Evolutionary conservation across 129 eudicot genomes (phyloP), one percentile per base, ranked within the genome.

Genomic region (Saposhnikovia divaricata): DNA sequence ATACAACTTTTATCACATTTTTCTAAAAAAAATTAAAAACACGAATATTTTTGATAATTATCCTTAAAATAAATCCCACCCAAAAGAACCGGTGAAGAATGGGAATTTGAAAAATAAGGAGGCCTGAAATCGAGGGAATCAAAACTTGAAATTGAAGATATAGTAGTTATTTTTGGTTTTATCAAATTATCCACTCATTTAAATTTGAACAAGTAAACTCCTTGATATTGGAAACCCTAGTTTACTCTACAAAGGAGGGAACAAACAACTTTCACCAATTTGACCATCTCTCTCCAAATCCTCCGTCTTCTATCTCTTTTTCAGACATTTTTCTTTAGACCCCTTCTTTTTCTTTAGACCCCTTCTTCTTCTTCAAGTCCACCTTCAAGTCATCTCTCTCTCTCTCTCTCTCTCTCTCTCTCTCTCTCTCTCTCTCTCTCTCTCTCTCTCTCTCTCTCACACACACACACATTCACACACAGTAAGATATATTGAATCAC

Each of bases 161-260:
- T 21, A 61, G 66, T 59, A n/a, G 69, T 61, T 61, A 61, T 61
- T n/a, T 61, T 25, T 61, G 69, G 69, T 61, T 61, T 61, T 61
- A 57, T 57, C 31, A 23, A 57, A 6, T 57, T 57, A 61, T 61
- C 69, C 69, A 61, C 69, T 61, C 69, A 61, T 25, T 61, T 61
- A n/a, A 25, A 8, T n/a, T 61, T 61, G 69, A 61, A 61, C 69
- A 25, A 61, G 15, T 61, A 61, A 61, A 61, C 69, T 61, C 37
- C 1, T n/a, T 57, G 13, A n/a, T 61, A 9, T 61, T n/a, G 69
- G 69, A 61, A 61, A 61, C 34, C 69, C 69, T 61, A 61, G 69
- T 61, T 10, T 61, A 61, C 69, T 61, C 25, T 25, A 5, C 37
- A 61, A 61, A 12, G 34, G 69, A 61, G n/a, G 28, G n/a, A 57